Evolutionary conservation across 2,329 filamentous ascomycete species (phyloP), one percentile per base, ranked within the genome.

Genomic region (Hymenoscyphus linearis): DNA sequence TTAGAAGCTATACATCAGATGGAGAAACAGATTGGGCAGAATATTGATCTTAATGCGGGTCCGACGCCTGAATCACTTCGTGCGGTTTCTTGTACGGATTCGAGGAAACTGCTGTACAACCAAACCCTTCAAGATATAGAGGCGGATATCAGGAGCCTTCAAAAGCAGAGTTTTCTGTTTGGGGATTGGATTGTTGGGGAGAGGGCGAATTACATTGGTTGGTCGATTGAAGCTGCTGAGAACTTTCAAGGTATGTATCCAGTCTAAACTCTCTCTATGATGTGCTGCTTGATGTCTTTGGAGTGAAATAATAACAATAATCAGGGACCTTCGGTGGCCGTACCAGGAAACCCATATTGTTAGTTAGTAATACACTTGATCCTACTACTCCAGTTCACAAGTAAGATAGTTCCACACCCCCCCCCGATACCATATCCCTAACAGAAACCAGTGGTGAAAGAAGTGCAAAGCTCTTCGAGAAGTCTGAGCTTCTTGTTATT

Each of bases 271-370:
- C 4, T 22, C 31, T 47, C 40, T 22, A 26, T 55, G 6, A 37
- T 16, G 27, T 18, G 10, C 25, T 53, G n/a, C n/a, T 31, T 7
- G 6, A 3, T 22, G 25, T 31, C 16, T n/a, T 31, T n/a, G 14
- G 13, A 16, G 3, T 13, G 18, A 16, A 6, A 31, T 25, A 22
- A 16, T 35, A 55, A 34, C 31, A 18, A 14, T 22, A 14, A 18
- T 16, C 47, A 67, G 72, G 72, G 0, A 67, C 70, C 0, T 74
- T 74, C 58, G 66, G 68, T 36, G 70, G 67, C 16, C 69, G 70
- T 25, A 74, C 72, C 2, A 71, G 67, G 40, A 70, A 71, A 54
- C 72, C 72, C 0, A 72, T 74, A 25, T 69, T 74, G 9, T 74
- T 73, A 50, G 63, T 74, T 22, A 71, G 70, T 56, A 74, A 74